Evolutionary conservation across 345 rosid species (phyloP).

Genomic region (Brassica carinata): DNA sequence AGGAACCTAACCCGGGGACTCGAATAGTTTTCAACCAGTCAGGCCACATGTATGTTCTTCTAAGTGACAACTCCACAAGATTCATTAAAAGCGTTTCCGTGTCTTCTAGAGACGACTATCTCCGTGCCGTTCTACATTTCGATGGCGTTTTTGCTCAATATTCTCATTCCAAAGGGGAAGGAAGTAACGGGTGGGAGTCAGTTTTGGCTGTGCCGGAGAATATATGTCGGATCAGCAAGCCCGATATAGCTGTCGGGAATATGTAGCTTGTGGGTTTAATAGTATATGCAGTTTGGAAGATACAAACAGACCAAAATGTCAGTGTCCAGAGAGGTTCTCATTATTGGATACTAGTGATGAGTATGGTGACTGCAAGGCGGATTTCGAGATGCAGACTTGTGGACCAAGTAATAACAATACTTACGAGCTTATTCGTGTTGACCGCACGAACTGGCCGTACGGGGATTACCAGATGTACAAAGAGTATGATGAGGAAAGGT

Average conservation of each 20-base stretch:
- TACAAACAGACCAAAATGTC: conserved; percentile 47
- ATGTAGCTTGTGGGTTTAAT: conserved; percentile 61
- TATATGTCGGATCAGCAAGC: conserved; percentile 40
- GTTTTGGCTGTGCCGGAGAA: conserved; percentile 50
- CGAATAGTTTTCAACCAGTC: conserved; percentile 50
- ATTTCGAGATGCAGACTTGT: conserved; percentile 47
- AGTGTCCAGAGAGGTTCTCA: conserved; percentile 49
- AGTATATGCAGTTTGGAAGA: conserved; percentile 47
- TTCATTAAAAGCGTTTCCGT: conserved; percentile 11
- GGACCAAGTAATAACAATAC: conserved; percentile 18
- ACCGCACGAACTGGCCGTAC: conserved; percentile 43
- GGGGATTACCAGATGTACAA: conserved; percentile 46
- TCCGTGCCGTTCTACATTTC: conserved; percentile 51
- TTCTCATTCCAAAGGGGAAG: conserved; percentile 46
- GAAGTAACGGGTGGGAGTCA: conserved; percentile 26
- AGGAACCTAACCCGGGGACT: conserved; percentile 13
- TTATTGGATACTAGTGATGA: conserved; percentile 41
- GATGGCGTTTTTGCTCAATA: conserved; percentile 64
- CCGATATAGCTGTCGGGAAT: conserved; percentile 14
- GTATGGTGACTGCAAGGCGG: conserved; percentile 48
- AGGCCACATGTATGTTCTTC: conserved; percentile 47
- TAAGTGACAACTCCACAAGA: conserved; percentile 34
- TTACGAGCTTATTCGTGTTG: conserved; percentile 36
- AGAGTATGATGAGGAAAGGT: conserved; percentile 44
- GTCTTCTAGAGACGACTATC: conserved; percentile 35